Conservation (phyloP, 2,329 filamentous ascomycete genomes). For the Cryphonectria parasitica region DNA sequence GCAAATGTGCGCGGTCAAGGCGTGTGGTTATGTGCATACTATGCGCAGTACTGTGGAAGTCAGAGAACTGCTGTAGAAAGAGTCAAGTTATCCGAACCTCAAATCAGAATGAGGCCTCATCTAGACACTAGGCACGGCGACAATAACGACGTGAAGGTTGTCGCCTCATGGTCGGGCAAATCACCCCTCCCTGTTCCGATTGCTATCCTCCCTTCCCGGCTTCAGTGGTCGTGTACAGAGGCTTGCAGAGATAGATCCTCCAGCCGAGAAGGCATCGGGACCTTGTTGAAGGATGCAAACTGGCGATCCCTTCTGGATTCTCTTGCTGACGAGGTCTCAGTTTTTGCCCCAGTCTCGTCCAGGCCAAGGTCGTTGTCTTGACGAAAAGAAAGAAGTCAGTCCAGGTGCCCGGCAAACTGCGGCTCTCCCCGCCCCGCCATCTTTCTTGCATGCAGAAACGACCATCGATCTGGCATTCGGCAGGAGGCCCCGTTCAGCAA, state of each 20-base stretch:
- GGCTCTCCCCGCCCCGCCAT: constrained; percentile 16
- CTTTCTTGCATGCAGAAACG: constrained; percentile 19
- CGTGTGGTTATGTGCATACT: constrained; percentile 1
- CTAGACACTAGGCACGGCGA: constrained; percentile 15
- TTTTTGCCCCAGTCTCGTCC: background rate
- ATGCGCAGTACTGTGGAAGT: background rate
- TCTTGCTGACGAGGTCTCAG: constrained; percentile 15
- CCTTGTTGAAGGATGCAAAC: constrained; percentile 10
- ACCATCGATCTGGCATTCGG: constrained; percentile 18
- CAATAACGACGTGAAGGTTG: background rate
- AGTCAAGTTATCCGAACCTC: constrained; percentile 15
- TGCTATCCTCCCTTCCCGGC: background rate
- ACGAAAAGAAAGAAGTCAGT: background rate
- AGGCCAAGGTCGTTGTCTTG: constrained; percentile 1
- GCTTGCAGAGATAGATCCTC: constrained; percentile 5
- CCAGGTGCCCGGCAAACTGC: constrained; percentile 9
- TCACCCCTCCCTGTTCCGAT: background rate
- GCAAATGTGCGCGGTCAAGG: constrained; percentile 4
- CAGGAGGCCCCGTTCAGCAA: background rate
- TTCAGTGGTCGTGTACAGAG: constrained; percentile 8
- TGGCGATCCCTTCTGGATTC: constrained; percentile 7
- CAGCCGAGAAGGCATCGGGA: background rate
- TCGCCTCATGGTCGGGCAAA: background rate
- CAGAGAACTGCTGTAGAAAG: constrained; percentile 17
- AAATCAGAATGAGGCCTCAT: constrained; percentile 13